phyloP scores from a whole-genome alignment of 2,329 filamentous ascomycete genomes.

The Salinomyces thailandicus region DNA sequence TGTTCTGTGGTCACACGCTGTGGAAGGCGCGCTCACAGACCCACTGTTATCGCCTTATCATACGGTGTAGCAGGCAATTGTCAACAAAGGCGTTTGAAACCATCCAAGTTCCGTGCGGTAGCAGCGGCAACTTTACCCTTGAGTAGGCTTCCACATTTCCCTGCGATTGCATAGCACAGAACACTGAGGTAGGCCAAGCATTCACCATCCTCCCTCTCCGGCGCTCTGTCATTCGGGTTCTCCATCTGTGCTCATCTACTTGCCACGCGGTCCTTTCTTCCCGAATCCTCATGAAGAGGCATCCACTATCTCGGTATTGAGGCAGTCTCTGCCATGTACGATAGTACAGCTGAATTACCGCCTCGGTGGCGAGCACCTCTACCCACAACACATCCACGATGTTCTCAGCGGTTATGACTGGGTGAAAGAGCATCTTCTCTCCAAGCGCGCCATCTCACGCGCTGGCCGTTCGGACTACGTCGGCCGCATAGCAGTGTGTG shows the following conservation, averaged over 20 bases:
- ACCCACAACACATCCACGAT: constrained; percentile 39
- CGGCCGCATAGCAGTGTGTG: constrained; percentile 34
- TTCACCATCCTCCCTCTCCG: background rate
- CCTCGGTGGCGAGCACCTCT: constrained; percentile 26
- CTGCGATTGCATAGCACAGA: background rate
- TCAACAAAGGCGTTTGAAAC: background rate
- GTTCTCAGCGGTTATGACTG: constrained; percentile 39
- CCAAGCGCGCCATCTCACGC: constrained; percentile 17
- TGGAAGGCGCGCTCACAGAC: too few species aligned
- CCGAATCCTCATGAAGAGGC: constrained; percentile 22
- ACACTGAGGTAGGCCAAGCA: constrained; percentile 1
- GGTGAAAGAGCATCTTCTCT: constrained; percentile 30
- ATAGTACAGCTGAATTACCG: constrained; percentile 39
- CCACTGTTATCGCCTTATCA: too few species aligned
- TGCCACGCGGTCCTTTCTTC: constrained; percentile 34
- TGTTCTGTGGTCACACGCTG: too few species aligned
- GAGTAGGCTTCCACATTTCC: constrained; percentile 1
- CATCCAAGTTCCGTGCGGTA: constrained; percentile 2
- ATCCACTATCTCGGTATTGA: constrained; percentile 25
- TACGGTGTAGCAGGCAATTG: background rate
- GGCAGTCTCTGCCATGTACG: constrained; percentile 25
- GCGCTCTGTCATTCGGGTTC: background rate
- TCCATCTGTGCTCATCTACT: constrained; percentile 26
- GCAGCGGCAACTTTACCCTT: constrained; percentile 4
- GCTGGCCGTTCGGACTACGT: constrained; percentile 18